Evolutionary conservation across 2,329 filamentous ascomycete genomes (phyloP), one percentile per base, ranked within the genome.

Genomic region (Botrytis hyacinthi): DNA sequence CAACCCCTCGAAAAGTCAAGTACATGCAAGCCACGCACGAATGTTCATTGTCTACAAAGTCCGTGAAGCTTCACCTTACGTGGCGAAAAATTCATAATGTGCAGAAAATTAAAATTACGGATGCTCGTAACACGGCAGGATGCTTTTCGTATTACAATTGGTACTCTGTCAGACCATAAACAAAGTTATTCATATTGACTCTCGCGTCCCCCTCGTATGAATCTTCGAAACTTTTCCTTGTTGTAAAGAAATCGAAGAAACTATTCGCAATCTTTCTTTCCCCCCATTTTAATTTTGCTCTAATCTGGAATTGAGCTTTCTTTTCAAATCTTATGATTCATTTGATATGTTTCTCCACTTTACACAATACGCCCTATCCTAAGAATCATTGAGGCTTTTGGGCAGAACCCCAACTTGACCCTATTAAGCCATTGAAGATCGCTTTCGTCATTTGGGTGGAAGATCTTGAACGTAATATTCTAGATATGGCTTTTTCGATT

Each of bases 51-150:
- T 48, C 42, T 44, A 29, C 35, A 18, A 68, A n/a, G 61, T 22
- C 32, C 65, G 65, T 68, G 65, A 40, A 68, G 65, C 57, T 44
- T 71, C 29, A 61, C 26, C 26, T 22, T 22, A 26, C 32, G 57
- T 65, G 40, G 59, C 69, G 10, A 66, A 57, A 18, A 66, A 40
- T 46, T 37, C 42, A 37, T 37, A 18, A 66, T 44, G 37, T 57
- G 70, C 37, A 22, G 44, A 57, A 54, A 66, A 44, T 44, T 57
- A 57, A 72, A 35, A 72, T 72, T 72, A 65, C 44, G 46, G 62
- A 67, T 42, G 61, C 18, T 65, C 26, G 59, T 65, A 66, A 44
- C 37, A 37, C 57, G 44, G 44, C 42, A 40, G 51, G 32, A 63
- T 69, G n/a, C 48, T 22, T 57, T 42, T 37, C 20, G 48, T 57